Conservation (phyloP, 2,329 filamentous ascomycete species). For the Colletotrichum sp. region DNA sequence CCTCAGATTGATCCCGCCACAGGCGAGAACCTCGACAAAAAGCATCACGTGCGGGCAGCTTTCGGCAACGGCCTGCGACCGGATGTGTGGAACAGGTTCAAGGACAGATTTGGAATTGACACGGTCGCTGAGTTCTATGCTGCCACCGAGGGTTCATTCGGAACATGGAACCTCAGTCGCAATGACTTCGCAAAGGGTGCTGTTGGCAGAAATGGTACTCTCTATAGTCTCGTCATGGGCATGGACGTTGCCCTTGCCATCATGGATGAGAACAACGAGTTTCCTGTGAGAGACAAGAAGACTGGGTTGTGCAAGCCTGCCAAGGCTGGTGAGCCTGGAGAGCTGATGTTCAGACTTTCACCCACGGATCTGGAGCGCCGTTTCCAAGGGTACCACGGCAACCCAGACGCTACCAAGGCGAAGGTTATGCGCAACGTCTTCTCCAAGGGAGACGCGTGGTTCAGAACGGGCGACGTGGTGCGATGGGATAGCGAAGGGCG, state of each 20-base stretch:
- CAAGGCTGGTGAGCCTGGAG: conserved; percentile 69
- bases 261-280: conserved; percentile 74
- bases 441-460: conserved; percentile 78
- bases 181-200: conserved; percentile 80
- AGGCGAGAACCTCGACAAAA: conserved; percentile 72
- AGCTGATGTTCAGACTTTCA: conserved; percentile 77
- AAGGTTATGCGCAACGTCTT: conserved; percentile 81
- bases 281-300: conserved; percentile 68
- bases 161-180: conserved; percentile 73
- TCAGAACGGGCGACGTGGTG: conserved; percentile 83
- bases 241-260: conserved; percentile 63
- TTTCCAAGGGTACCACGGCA: conserved; percentile 86
- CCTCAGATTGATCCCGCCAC: conserved; percentile 66
- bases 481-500: conserved; percentile 73
- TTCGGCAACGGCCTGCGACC: conserved; percentile 87
- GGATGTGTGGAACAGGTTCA: conserved; percentile 85
- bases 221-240: conserved; percentile 63
- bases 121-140: conserved; percentile 83
- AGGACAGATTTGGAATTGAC: conserved; percentile 78
- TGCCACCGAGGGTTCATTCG: conserved; percentile 74
- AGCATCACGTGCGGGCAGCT: conserved; percentile 75
- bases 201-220: conserved; percentile 73
- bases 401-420: conserved; percentile 70
- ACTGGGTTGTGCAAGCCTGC: conserved; percentile 73
- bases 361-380: conserved; percentile 63